Conservation (phyloP, 495 filamentous ascomycete genomes). For the Aspergillus ellipticus region DNA sequence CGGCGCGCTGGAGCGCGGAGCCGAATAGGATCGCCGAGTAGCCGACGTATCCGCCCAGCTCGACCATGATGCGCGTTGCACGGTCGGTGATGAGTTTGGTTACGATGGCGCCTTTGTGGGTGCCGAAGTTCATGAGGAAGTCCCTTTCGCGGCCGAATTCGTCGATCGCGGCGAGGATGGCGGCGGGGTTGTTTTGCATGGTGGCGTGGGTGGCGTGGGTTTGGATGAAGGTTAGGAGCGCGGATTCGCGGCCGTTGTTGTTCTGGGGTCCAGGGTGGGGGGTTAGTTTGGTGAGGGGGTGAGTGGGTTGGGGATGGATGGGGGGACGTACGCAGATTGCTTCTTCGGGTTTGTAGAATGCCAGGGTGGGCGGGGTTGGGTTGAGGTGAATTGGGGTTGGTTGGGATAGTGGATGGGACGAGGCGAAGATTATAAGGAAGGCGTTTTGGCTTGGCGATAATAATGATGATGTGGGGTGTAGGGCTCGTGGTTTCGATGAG, state of each 20-base stretch:
- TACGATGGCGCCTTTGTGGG: constrained; percentile 62
- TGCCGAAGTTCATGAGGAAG: constrained; percentile 65
- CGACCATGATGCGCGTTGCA: constrained; percentile 46
- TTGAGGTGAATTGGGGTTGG: background rate
- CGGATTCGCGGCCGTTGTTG: constrained; percentile 63
- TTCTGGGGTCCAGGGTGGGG: too few species aligned
- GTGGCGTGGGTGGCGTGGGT: constrained; percentile 42
- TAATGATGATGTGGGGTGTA: too few species aligned
- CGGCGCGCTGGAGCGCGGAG: constrained; percentile 47
- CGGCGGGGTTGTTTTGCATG: constrained; percentile 52
- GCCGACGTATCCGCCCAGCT: constrained; percentile 63
- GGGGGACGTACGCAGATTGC: background rate
- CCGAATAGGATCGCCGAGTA: constrained; percentile 66
- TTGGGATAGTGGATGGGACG: background rate
- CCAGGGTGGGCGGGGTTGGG: background rate
- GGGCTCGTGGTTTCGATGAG: too few species aligned
- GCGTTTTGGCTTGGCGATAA: too few species aligned
- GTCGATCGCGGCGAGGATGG: constrained; percentile 60
- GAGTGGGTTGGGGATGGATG: background rate
- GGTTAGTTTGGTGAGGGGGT: too few species aligned
- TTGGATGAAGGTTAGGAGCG: constrained; percentile 60
- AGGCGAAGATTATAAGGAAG: too few species aligned
- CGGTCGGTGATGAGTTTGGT: constrained; percentile 45
- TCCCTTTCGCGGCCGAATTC: constrained; percentile 55
- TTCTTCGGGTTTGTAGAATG: background rate